These are phyloP conservation scores for Tricharina praecox DNA, from an alignment of 495 filamentous ascomycete species.

Conservation along the genomic window DNA sequence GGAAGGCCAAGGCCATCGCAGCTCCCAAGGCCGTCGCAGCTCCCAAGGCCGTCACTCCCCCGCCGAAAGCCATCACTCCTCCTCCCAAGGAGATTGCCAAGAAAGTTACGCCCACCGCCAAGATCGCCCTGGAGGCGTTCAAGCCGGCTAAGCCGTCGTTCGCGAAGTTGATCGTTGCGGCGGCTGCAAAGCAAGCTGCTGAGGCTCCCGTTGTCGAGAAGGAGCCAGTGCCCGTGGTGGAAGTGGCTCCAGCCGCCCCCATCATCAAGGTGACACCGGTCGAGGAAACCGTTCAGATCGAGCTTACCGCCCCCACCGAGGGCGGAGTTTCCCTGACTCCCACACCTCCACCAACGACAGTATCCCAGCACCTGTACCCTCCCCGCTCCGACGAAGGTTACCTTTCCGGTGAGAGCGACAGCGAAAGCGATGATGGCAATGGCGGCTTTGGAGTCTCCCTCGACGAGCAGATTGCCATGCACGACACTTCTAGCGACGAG, in stretches of 20 bases:
- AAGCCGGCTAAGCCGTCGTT: too few relatives aligned
- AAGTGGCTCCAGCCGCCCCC: too few relatives aligned
- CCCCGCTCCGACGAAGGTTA: conserved; percentile 2
- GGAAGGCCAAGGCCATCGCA: not conserved
- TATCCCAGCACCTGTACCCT: not conserved
- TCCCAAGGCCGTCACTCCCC: not conserved
- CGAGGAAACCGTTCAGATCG: not conserved
- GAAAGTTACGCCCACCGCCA: too few relatives aligned
- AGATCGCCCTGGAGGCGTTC: too few relatives aligned
- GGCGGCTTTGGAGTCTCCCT: conserved; percentile 1
- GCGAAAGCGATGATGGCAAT: not conserved
- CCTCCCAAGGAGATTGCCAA: too few relatives aligned
- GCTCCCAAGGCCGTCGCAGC: not conserved
- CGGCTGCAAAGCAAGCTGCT: too few relatives aligned
- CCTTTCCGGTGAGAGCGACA: conserved; percentile 1
- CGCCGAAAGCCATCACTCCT: not conserved
- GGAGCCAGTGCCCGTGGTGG: not conserved
- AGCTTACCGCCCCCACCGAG: not conserved
- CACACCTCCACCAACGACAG: not conserved
- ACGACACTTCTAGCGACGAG: not conserved
- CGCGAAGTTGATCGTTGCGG: too few relatives aligned
- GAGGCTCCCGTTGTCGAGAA: not conserved
- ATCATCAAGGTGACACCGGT: not conserved
- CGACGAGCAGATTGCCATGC: too few relatives aligned
- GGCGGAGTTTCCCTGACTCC: not conserved